Conservation (phyloP, 2,329 filamentous ascomycete species). For the Colletotrichum sp. region DNA sequence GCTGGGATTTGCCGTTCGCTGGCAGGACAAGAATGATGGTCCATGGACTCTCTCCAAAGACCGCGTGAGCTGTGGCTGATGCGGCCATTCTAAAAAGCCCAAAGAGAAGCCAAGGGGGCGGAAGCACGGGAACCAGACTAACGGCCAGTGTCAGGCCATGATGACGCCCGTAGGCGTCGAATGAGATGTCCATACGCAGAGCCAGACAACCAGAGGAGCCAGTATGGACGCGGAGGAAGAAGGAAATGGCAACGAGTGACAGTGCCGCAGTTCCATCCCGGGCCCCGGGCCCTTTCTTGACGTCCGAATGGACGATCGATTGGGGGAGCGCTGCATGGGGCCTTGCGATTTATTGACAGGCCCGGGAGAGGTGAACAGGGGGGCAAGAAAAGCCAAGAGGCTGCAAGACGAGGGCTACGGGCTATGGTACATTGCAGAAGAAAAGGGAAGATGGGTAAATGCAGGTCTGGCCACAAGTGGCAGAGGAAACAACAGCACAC, state of each 20-base stretch:
- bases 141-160: conserved; percentile 13
- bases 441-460: neutral
- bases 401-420: neutral
- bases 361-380: neutral
- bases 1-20: neutral
- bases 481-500: neutral
- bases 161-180: conserved; percentile 18
- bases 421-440: neutral
- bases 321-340: neutral
- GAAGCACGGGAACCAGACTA: neutral
- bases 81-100: neutral
- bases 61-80: neutral
- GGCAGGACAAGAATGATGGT: neutral
- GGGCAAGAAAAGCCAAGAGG: neutral
- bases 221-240: neutral
- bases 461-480: neutral
- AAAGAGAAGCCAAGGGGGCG: neutral
- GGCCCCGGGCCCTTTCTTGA: neutral
- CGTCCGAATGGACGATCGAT: neutral
- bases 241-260: conserved; percentile 6
- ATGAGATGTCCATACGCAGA: neutral
- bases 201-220: neutral
- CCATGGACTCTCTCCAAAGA: neutral
- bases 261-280: neutral
- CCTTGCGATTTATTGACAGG: neutral